Base-by-base conservation (phyloP, 306 rosid species). In the Psophocarpus tetragonolobus region DNA sequence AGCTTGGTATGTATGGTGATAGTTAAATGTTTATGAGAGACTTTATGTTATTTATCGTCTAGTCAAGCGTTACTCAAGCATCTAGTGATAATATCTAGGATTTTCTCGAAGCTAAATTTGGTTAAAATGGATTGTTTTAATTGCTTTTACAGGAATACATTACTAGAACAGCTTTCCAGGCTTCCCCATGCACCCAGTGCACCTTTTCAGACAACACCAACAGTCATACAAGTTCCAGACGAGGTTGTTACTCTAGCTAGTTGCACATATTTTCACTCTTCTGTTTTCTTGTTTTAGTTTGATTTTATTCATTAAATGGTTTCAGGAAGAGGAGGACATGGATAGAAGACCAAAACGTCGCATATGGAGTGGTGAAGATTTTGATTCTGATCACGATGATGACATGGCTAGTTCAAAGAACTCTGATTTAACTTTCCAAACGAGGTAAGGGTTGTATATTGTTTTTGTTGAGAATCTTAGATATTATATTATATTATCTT, bases 161-260 rank as follows among this genome's bases (percentile, higher is more conserved):
- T 91, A 17, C 80, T 93, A 27, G 93, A 91, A 76, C 98, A 88
- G 68, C 90, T 93, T 81, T 78, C 98, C 61, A 73, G 87, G 73
- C 78, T 93, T 51, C 93, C 95, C 18, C 92, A 91, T 87, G 87
- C 95, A 17, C 98, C 97, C 54, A 89, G 98, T 78, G 92, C 75
- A 15, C 91, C 97, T 80, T 91, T 91, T 80, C 93, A 91, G 38
- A 88, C 82, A 54, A 88, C 92, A 65, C 97, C 95, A 29, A 47
- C 93, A 32, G 50, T 74, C 13, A 57, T 68, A 5, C 17, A 89
- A 85, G 90, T 60, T 83, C 97, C 95, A n/a, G 95, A 91, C 69
- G 93, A 91, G 92, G 98, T 93, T 26, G 2, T 72, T 35, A 63
- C 29, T 72, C 38, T 42, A 54, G 32, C 27, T 71, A 45, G 23